These are phyloP conservation scores for Zygosaccharomyces sapae DNA, from an alignment of 1,139 yeast genomes.

Conservation along the genomic window DNA sequence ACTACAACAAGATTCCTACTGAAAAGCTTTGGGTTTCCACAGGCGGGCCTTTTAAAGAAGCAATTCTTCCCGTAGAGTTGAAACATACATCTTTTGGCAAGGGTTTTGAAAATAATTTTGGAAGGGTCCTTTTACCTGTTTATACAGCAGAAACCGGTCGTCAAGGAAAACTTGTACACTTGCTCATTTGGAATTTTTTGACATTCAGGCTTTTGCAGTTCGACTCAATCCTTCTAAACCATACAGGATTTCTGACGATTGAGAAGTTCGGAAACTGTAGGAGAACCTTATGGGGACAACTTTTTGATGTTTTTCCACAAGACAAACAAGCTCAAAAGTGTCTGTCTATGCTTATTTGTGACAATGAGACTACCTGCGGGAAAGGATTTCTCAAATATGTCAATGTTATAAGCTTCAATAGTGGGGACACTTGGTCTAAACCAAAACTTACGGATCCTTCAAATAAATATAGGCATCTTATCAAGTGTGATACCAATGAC, in stretches of 20 bases:
- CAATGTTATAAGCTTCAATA: slow-evolving; percentile 41
- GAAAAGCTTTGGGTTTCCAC: slow-evolving; percentile 8
- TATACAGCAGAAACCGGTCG: slow-evolving; percentile 4
- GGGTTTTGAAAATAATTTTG: slow-evolving; percentile 3
- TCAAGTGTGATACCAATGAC: slow-evolving; percentile 52
- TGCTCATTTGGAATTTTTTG: slow-evolving; percentile 8
- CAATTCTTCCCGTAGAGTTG: slow-evolving; percentile 1
- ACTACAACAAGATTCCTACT: neutral
- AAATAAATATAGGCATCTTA: slow-evolving; percentile 40
- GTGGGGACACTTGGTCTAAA: slow-evolving; percentile 60
- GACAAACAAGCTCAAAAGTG: neutral
- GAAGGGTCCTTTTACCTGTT: slow-evolving; percentile 6
- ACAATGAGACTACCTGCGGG: neutral
- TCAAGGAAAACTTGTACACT: slow-evolving; percentile 1
- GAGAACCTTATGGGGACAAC: neutral
- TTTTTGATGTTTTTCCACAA: neutral
- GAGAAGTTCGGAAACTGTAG: neutral
- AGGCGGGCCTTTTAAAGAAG: slow-evolving; percentile 8
- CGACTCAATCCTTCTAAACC: neutral
- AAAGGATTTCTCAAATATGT: neutral
- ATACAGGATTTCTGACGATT: neutral
- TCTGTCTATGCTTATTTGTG: neutral
- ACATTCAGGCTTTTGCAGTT: neutral
- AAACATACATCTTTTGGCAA: slow-evolving; percentile 4
- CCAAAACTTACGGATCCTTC: slow-evolving; percentile 45